Percentiles rank a stretch among this genome's conserved stretches.
Evolutionary conservation across 257 asterid species (phyloP).

Genomic region (Linaria vulgaris): DNA sequence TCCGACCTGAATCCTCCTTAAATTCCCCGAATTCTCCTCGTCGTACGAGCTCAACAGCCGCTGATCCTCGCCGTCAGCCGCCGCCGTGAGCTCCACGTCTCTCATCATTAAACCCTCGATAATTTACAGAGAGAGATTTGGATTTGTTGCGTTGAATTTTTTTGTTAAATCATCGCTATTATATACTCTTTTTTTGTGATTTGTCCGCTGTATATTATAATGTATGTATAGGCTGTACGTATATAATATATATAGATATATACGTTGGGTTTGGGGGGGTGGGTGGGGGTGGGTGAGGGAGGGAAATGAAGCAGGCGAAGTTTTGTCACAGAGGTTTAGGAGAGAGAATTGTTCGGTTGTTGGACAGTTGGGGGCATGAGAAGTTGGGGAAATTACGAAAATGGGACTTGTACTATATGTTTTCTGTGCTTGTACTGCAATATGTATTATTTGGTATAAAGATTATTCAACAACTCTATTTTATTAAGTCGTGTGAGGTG

Average conservation of each 20-base stretch:
- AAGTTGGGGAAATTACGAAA: slow-evolving; percentile 24
- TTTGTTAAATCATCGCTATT: neutral
- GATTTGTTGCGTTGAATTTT: slow-evolving; percentile 22
- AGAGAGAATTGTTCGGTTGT: slow-evolving; percentile 11
- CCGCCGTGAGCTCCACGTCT: slow-evolving; percentile 67
- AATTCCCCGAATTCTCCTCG: slow-evolving; percentile 40
- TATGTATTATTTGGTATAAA: slow-evolving; percentile 4
- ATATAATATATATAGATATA: neutral
- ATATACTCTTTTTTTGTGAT: too few species aligned
- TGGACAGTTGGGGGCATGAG: neutral
- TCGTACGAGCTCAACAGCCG: slow-evolving; percentile 63
- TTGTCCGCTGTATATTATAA: too few species aligned
- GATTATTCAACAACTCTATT: slow-evolving; percentile 5
- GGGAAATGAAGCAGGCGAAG: slow-evolving; percentile 11
- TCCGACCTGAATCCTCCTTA: slow-evolving; percentile 69
- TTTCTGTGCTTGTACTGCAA: slow-evolving; percentile 41
- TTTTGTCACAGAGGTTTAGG: slow-evolving; percentile 33
- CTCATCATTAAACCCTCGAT: slow-evolving; percentile 38
- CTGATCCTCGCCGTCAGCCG: slow-evolving; percentile 60
- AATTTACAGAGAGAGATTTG: slow-evolving; percentile 16
- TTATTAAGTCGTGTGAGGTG: neutral
- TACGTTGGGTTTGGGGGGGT: neutral
- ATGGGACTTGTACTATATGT: slow-evolving; percentile 39
- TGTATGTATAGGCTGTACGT: too few species aligned
- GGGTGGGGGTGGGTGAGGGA: slow-evolving; percentile 25